Percentiles rank a stretch among this genome's conserved stretches.
These are phyloP conservation scores for Acer saccharum DNA, from an alignment of 345 rosid genomes.

Conservation along the genomic window DNA sequence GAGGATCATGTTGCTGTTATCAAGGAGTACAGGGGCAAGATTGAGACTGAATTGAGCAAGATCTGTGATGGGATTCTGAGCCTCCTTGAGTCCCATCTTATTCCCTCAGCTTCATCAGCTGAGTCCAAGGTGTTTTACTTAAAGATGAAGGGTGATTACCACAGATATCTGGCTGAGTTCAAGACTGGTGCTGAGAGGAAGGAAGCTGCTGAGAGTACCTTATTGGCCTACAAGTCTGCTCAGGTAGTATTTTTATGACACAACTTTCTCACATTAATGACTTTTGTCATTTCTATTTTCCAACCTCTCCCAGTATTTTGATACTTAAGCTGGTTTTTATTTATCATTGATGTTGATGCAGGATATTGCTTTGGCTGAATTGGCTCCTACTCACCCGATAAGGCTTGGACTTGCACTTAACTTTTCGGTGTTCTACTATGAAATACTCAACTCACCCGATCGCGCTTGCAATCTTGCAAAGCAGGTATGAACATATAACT, in stretches of 20 bases:
- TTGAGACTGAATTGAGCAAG: slow-evolving; percentile 86
- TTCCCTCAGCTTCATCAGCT: slow-evolving; percentile 80
- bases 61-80: slow-evolving; percentile 86
- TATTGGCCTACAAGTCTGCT: slow-evolving; percentile 93
- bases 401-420: slow-evolving; percentile 97
- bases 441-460: slow-evolving; percentile 97
- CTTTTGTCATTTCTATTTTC: slow-evolving; percentile 1
- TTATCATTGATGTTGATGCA: slow-evolving; percentile 28
- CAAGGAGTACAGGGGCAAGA: slow-evolving; percentile 89
- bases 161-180: slow-evolving; percentile 93
- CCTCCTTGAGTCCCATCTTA: slow-evolving; percentile 84
- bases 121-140: slow-evolving; percentile 97
- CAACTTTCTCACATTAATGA: background rate
- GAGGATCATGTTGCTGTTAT: slow-evolving; percentile 72
- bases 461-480: slow-evolving; percentile 96
- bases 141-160: slow-evolving; percentile 98
- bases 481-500: slow-evolving; percentile 50
- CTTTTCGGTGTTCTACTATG: slow-evolving; percentile 98
- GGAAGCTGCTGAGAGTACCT: slow-evolving; percentile 97
- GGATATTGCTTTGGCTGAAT: slow-evolving; percentile 91
- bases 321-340: background rate
- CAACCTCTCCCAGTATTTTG: background rate
- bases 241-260: slow-evolving; percentile 47
- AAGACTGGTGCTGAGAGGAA: slow-evolving; percentile 94
- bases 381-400: slow-evolving; percentile 96